Evolutionary conservation across 345 rosid genomes (phyloP), one percentile per base, ranked within the genome.

Genomic region (Cardamine chenopodiifolia): DNA sequence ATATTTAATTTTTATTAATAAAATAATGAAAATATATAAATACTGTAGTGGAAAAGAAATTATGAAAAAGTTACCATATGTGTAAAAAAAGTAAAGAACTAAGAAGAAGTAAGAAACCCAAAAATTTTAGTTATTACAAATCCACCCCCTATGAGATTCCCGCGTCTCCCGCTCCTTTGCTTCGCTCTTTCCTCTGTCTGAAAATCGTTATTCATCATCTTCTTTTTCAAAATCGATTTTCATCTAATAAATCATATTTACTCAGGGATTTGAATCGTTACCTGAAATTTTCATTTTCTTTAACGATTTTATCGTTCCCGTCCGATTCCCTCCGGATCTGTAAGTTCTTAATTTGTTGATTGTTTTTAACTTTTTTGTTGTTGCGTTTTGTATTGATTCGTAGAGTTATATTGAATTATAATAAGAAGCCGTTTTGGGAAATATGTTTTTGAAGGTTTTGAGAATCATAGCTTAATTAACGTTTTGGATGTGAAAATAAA

Each of bases 81-180:
- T 35, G 40, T 35, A 3, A 35, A 35, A 34, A 35, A 42, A 1
- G 2, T 4, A 5, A 12, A 40, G 45, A 40, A 40, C 17, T 4
- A 40, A 28, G 4, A 19, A 7, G 9, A 23, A 7, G 6, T 4
- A 14, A 32, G 50, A 32, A 23, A n/a, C 19, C 14, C 26, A 18
- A 62, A 62, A 72, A 0, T 17, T 18, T 2, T 0, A 40, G 25
- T 73, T 40, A 54, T 64, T 64, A 64, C 48, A 72, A 55, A 55
- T 20, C 62, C 8, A 62, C 22, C 76, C 45, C 49, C 25, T 7
- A 34, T 22, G 39, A 32, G 35, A 66, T 79, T 88, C 88, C 85
- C 86, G 93, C 89, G 78, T 81, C 84, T 80, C 66, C 25, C 83
- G 82, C 79, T 65, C 50, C 25, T 76, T 40, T 18, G 26, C 40